A percentile compares a stretch with the other conserved stretches of the same genome.
These are phyloP conservation scores for Mrakia hoshinonis DNA, from an alignment of 768 basidiomycete genomes.

Conservation along the genomic window DNA sequence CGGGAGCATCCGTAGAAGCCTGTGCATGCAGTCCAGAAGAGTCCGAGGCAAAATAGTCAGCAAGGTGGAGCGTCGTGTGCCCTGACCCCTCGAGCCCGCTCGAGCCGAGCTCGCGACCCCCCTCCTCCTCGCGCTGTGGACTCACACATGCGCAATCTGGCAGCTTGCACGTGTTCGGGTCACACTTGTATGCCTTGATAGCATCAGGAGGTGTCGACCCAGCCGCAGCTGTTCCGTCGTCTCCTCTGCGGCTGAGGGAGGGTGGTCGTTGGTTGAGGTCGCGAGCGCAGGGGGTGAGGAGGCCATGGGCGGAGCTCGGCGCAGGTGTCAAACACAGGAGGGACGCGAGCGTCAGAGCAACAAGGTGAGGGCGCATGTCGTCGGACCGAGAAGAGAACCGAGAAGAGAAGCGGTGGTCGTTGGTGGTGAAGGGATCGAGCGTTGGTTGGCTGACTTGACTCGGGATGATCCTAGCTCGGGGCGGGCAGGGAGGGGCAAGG, in stretches of 20 bases:
- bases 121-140: not conserved
- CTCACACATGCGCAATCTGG: constrained; percentile 50
- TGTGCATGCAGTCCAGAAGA: constrained; percentile 42
- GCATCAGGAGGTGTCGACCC: constrained; percentile 14
- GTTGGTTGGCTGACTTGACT: too few species aligned
- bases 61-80: not conserved
- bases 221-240: not conserved
- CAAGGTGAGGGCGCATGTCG: too few species aligned
- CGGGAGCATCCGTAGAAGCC: constrained; percentile 63
- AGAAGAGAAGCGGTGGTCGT: too few species aligned
- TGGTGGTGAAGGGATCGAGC: too few species aligned
- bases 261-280: too few species aligned
- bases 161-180: constrained; percentile 55
- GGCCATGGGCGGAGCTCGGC: too few species aligned
- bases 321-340: too few species aligned
- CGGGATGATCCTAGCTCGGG: too few species aligned
- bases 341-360: too few species aligned
- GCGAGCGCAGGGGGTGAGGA: too few species aligned
- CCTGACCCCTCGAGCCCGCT: not conserved
- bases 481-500: too few species aligned
- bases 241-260: not conserved
- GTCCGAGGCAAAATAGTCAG: not conserved
- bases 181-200: constrained; percentile 60
- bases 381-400: too few species aligned
- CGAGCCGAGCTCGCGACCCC: not conserved